Evolutionary conservation across 2,329 filamentous ascomycete species (phyloP).

Genomic region (Geosmithia morbida): DNA sequence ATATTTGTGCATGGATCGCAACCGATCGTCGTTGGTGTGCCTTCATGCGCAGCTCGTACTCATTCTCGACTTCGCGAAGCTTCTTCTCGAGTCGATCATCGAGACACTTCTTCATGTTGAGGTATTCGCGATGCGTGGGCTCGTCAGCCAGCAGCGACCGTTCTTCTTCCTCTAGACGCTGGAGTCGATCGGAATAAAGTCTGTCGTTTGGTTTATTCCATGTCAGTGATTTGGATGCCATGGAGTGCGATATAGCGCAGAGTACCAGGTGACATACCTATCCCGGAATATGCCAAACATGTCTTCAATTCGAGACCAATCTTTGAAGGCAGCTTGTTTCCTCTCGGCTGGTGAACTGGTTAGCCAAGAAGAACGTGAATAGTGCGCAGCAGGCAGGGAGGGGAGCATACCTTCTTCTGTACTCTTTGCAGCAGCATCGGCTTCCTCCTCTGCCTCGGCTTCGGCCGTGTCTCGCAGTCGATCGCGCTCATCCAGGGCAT

Average conservation of each 20-base stretch:
- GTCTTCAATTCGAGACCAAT: conserved; percentile 68
- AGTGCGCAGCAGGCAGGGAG: conserved; percentile 2
- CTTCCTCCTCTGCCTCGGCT: conserved; percentile 43
- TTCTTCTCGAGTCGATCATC: conserved; percentile 72
- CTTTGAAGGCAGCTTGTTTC: conserved; percentile 67
- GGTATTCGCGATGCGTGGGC: conserved; percentile 78
- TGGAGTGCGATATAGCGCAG: not conserved
- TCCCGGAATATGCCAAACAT: conserved; percentile 80
- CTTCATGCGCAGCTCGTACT: conserved; percentile 59
- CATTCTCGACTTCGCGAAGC: conserved; percentile 57
- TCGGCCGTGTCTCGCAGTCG: conserved; percentile 39
- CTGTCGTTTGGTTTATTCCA: conserved; percentile 25
- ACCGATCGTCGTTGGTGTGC: conserved; percentile 62
- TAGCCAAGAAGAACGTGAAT: conserved; percentile 5
- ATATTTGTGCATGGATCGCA: conserved; percentile 71
- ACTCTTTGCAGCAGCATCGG: conserved; percentile 42
- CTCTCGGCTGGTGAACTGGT: conserved; percentile 44
- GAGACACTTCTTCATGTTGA: conserved; percentile 80
- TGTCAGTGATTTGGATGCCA: conserved; percentile 6
- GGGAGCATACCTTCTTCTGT: conserved; percentile 47
- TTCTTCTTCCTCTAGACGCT: conserved; percentile 61
- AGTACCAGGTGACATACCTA: conserved; percentile 32
- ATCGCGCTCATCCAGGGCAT: conserved; percentile 25
- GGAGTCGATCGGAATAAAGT: conserved; percentile 77
- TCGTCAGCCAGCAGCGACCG: conserved; percentile 41